A percentile compares a stretch with the other conserved stretches of the same genome.
Evolutionary conservation across 768 basidiomycete species (phyloP).

Genomic region (Tricholoma sp.): DNA sequence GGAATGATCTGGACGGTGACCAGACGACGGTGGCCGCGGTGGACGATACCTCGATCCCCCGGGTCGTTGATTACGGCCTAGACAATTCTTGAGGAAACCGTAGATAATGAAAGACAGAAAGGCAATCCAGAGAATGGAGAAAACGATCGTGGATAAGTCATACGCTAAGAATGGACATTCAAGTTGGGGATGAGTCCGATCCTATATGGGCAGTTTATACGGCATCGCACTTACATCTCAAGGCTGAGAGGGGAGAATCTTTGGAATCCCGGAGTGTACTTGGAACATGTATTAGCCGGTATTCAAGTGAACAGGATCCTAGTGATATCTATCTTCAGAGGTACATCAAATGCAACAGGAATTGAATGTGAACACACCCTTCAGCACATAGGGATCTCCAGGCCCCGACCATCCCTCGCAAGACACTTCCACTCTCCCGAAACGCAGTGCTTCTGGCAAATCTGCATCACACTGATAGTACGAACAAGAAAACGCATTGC

Average conservation of each 20-base stretch:
- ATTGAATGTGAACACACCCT: constrained; percentile 44
- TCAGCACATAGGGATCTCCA: constrained; percentile 80
- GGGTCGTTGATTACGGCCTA: constrained; percentile 25
- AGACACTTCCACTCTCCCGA: constrained; percentile 79
- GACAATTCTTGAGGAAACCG: constrained; percentile 52
- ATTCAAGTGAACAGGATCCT: constrained; percentile 89
- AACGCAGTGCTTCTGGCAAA: constrained; percentile 73
- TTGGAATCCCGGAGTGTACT: constrained; percentile 30
- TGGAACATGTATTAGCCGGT: constrained; percentile 72
- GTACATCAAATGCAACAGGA: not conserved
- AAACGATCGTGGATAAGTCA: constrained; percentile 43
- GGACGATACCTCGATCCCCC: constrained; percentile 22
- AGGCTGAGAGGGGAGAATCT: constrained; percentile 22
- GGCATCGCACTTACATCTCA: constrained; percentile 23
- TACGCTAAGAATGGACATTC: constrained; percentile 34
- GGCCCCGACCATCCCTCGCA: constrained; percentile 89
- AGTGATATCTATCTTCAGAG: not conserved
- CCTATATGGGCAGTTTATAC: not conserved
- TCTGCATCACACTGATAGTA: constrained; percentile 85
- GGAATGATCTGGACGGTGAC: too few relatives aligned
- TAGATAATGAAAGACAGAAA: constrained; percentile 52
- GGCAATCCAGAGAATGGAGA: constrained; percentile 52
- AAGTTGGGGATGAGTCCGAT: not conserved
- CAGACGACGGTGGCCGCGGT: constrained; percentile 23
- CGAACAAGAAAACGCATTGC: not conserved